Evolutionary conservation across 2,329 filamentous ascomycete genomes (phyloP).

Genomic region (Ophiosphaerella korrae): DNA sequence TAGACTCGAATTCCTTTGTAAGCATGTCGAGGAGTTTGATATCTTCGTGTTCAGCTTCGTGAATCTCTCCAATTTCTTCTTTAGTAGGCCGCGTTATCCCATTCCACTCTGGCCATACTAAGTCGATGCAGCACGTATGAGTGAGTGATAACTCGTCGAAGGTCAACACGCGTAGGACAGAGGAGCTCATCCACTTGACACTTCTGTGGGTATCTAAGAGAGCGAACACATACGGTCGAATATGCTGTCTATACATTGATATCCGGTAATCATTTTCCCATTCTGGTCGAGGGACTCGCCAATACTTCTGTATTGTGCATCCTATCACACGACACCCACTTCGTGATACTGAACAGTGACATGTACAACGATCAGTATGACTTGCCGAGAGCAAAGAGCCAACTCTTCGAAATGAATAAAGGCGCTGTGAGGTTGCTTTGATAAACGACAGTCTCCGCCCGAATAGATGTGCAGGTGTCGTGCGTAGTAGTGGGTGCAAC

Average conservation of each 20-base stretch:
- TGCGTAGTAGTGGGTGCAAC: not conserved
- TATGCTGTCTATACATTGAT: not conserved
- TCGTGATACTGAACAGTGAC: too few species aligned
- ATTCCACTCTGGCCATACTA: not conserved
- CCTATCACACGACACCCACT: too few species aligned
- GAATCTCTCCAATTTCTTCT: not conserved
- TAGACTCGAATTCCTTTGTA: not conserved
- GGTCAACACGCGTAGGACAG: not conserved
- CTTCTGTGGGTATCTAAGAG: not conserved
- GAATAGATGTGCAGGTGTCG: not conserved
- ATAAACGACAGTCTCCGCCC: not conserved
- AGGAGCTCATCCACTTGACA: not conserved
- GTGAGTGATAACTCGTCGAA: not conserved
- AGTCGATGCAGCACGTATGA: not conserved
- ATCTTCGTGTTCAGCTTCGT: not conserved
- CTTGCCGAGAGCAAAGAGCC: not conserved
- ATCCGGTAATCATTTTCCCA: not conserved
- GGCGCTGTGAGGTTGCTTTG: too few species aligned
- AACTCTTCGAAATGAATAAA: not conserved
- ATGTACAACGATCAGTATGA: not conserved
- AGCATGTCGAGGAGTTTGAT: not conserved
- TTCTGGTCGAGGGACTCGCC: too few species aligned
- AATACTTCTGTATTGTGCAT: too few species aligned
- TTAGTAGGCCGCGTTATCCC: not conserved
- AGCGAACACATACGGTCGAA: not conserved